A percentile compares a stretch with the other conserved stretches of the same genome.
Conservation (phyloP, 2,329 filamentous ascomycete species). For the Cladorrhinum sp. region DNA sequence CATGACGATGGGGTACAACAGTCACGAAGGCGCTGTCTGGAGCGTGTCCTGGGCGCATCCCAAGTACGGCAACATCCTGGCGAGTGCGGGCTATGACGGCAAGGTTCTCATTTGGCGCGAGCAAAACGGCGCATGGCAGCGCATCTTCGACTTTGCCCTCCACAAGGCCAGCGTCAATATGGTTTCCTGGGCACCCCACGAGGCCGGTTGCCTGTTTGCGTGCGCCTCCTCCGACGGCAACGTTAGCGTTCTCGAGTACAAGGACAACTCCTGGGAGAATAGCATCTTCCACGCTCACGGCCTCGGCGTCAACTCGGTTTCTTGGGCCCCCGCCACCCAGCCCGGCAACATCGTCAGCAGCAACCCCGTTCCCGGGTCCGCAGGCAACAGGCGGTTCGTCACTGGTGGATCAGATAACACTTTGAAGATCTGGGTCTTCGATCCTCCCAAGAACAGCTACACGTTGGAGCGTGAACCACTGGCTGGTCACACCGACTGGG, state of each 20-base stretch:
- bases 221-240: constrained; percentile 92
- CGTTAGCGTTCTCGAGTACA: constrained; percentile 93
- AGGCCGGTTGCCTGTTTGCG: constrained; percentile 89
- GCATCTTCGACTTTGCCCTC: constrained; percentile 87
- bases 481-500: constrained; percentile 89
- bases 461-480: constrained; percentile 63
- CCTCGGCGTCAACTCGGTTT: constrained; percentile 91
- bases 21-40: constrained; percentile 97
- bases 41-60: constrained; percentile 97
- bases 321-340: constrained; percentile 83
- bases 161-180: constrained; percentile 97
- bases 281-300: constrained; percentile 88
- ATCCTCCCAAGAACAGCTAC: constrained; percentile 58
- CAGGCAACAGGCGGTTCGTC: constrained; percentile 77
- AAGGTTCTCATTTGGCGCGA: constrained; percentile 99
- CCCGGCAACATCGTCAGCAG: constrained; percentile 83
- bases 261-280: constrained; percentile 90
- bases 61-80: constrained; percentile 97
- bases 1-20: constrained; percentile 36
- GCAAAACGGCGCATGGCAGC: constrained; percentile 71
- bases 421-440: constrained; percentile 90
- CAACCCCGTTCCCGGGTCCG: constrained; percentile 55
- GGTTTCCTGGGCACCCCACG: constrained; percentile 95
- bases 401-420: constrained; percentile 93
- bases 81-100: constrained; percentile 92